Evolutionary conservation across 2,329 filamentous ascomycete genomes (phyloP).

Genomic region (Pseudogymnoascus verrucosus): DNA sequence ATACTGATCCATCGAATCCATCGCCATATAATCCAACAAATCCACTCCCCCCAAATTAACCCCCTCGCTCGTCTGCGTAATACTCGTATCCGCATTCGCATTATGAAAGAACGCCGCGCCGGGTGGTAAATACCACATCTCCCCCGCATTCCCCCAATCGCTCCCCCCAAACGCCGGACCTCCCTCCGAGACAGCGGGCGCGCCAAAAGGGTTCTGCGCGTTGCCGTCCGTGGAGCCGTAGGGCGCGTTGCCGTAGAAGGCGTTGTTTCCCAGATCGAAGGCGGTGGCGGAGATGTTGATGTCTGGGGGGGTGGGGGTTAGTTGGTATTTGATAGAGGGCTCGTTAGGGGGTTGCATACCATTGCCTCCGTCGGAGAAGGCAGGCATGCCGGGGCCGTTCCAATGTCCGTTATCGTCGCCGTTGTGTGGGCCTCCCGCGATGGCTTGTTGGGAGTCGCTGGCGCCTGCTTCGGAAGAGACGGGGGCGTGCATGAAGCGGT

Average conservation of each 20-base stretch:
- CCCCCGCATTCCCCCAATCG: conserved; percentile 27
- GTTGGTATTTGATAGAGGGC: neutral
- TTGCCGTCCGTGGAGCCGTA: conserved; percentile 20
- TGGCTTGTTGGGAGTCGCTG: neutral
- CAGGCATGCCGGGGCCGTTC: neutral
- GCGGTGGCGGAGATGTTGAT: conserved; percentile 51
- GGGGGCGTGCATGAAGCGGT: conserved; percentile 63
- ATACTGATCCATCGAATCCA: conserved; percentile 34
- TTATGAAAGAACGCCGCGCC: conserved; percentile 59
- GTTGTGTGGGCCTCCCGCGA: neutral
- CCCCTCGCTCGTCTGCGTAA: conserved; percentile 60
- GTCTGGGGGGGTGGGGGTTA: conserved; percentile 17
- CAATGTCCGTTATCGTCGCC: neutral
- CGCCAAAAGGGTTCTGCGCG: conserved; percentile 21
- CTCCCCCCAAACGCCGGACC: conserved; percentile 22
- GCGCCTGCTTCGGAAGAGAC: neutral
- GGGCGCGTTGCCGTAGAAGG: conserved; percentile 40
- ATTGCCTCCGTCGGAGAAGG: neutral
- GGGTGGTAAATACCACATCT: conserved; percentile 61
- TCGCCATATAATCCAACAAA: conserved; percentile 59
- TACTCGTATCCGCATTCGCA: conserved; percentile 50
- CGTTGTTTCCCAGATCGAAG: conserved; percentile 48
- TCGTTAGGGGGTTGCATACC: neutral
- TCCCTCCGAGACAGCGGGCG: neutral
- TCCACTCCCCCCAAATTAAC: conserved; percentile 60